These are phyloP conservation scores for Crithidia mellificae DNA, from an alignment of 208 protist genomes.

Conservation along the genomic window DNA sequence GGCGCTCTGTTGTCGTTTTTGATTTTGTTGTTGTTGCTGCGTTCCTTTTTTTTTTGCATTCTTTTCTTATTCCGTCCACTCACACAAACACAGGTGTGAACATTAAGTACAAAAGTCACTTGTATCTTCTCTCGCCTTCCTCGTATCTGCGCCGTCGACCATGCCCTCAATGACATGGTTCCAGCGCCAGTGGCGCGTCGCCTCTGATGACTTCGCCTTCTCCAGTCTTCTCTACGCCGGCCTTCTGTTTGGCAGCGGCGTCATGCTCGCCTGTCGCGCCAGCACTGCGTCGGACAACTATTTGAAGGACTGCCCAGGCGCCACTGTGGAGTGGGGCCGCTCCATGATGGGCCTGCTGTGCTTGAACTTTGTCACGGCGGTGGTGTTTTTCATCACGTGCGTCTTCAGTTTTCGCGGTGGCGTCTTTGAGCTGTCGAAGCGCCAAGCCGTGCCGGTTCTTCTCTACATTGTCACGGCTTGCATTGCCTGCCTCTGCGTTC, in stretches of 20 bases:
- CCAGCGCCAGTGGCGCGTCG: constrained; percentile 72
- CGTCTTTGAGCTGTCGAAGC: constrained; percentile 74
- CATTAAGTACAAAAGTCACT: not conserved
- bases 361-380: constrained; percentile 34
- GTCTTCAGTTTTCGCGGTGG: constrained; percentile 55
- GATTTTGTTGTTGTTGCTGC: too few relatives aligned
- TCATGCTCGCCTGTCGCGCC: constrained; percentile 23
- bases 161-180: constrained; percentile 84
- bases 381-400: constrained; percentile 44
- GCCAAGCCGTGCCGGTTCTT: constrained; percentile 46
- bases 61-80: too few relatives aligned
- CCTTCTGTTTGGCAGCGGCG: constrained; percentile 27
- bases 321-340: constrained; percentile 10
- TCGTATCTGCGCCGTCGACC: not conserved
- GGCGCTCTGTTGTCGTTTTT: too few relatives aligned
- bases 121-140: not conserved
- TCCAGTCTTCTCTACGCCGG: constrained; percentile 54
- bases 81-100: too few relatives aligned
- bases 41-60: too few relatives aligned
- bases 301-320: constrained; percentile 11
- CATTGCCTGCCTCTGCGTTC: constrained; percentile 31
- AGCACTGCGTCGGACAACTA: constrained; percentile 20
- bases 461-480: constrained; percentile 53
- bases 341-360: constrained; percentile 42
- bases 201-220: constrained; percentile 76